These are phyloP conservation scores for Aspergillus steynii DNA, from an alignment of 495 filamentous ascomycete genomes.

Conservation along the genomic window DNA sequence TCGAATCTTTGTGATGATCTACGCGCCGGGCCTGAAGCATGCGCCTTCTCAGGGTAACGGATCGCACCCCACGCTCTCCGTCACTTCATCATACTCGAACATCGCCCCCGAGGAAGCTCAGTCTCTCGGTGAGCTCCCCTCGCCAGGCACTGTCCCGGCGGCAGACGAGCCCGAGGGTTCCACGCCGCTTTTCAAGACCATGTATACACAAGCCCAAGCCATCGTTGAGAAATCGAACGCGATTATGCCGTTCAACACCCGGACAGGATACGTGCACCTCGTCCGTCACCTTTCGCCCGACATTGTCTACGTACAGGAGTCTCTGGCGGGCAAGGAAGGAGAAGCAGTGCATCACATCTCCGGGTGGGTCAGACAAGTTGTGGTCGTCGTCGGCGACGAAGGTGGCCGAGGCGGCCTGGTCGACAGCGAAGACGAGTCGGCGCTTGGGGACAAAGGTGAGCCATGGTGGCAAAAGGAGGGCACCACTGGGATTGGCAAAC, in stretches of 20 bases:
- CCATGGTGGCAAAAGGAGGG: slow-evolving; percentile 85
- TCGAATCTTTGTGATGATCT: slow-evolving; percentile 84
- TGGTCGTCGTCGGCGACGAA: slow-evolving; percentile 81
- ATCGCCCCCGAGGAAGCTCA: slow-evolving; percentile 75
- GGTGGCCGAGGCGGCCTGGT: slow-evolving; percentile 84
- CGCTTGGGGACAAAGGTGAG: slow-evolving; percentile 55
- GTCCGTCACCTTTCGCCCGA: slow-evolving; percentile 80
- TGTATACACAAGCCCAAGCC: slow-evolving; percentile 71
- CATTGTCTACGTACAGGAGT: slow-evolving; percentile 81
- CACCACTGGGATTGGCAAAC: slow-evolving; percentile 79
- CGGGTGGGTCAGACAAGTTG: slow-evolving; percentile 79
- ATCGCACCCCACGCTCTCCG: slow-evolving; percentile 55
- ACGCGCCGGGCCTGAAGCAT: slow-evolving; percentile 76
- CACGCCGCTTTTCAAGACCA: slow-evolving; percentile 64
- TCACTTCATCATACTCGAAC: slow-evolving; percentile 86
- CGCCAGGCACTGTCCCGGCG: slow-evolving; percentile 43
- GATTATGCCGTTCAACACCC: slow-evolving; percentile 84
- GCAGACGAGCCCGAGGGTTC: slow-evolving; percentile 36
- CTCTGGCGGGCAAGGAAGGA: slow-evolving; percentile 69
- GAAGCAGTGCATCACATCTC: slow-evolving; percentile 69
- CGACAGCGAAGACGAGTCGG: slow-evolving; percentile 82
- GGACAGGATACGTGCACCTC: slow-evolving; percentile 75
- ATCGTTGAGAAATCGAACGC: slow-evolving; percentile 80
- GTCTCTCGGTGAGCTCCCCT: slow-evolving; percentile 51
- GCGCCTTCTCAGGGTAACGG: slow-evolving; percentile 40